phyloP scores from a whole-genome alignment of 106 monocot species.

The Acorus gramineus region DNA sequence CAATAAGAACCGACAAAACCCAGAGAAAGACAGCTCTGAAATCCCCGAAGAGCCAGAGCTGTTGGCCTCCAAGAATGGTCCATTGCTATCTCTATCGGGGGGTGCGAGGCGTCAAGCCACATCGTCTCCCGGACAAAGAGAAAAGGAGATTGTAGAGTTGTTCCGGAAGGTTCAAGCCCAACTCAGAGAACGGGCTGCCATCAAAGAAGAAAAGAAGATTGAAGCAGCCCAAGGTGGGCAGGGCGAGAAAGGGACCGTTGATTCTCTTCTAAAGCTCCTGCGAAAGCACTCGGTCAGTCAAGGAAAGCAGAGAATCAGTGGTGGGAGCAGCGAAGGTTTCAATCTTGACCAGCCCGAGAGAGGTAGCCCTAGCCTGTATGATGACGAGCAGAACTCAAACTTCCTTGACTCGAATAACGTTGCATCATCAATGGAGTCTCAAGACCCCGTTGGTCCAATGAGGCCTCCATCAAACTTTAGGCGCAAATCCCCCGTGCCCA shows the following conservation, averaged over 20 bases:
- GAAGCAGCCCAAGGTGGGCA: slow-evolving; percentile 46
- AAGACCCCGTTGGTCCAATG: slow-evolving; percentile 1
- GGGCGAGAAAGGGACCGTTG: slow-evolving; percentile 65
- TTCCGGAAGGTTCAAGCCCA: slow-evolving; percentile 80
- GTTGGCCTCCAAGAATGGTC: slow-evolving; percentile 64
- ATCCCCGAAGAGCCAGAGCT: slow-evolving; percentile 29
- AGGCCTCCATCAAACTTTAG: slow-evolving; percentile 68
- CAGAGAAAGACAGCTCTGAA: slow-evolving; percentile 39
- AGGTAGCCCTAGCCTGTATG: slow-evolving; percentile 13
- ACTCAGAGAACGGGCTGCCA: slow-evolving; percentile 48
- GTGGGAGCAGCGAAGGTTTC: slow-evolving; percentile 8
- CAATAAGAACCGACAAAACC: slow-evolving; percentile 28
- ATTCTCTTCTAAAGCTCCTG: slow-evolving; percentile 72
- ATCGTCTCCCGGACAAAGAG: slow-evolving; percentile 61
- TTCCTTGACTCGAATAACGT: slow-evolving; percentile 30
- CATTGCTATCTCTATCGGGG: slow-evolving; percentile 38
- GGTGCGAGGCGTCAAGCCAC: slow-evolving; percentile 53
- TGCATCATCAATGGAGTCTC: slow-evolving; percentile 14
- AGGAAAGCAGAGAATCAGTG: slow-evolving; percentile 19
- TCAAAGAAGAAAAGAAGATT: slow-evolving; percentile 65
- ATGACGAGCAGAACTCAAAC: slow-evolving; percentile 36
- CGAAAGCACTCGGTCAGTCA: slow-evolving; percentile 67
- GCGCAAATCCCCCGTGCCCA: slow-evolving; percentile 66
- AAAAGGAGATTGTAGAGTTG: slow-evolving; percentile 81
- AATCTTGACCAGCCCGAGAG: slow-evolving; percentile 29